Evolutionary conservation across 1,139 yeast species (phyloP).

Genomic region (Sugiyamaella sp.): DNA sequence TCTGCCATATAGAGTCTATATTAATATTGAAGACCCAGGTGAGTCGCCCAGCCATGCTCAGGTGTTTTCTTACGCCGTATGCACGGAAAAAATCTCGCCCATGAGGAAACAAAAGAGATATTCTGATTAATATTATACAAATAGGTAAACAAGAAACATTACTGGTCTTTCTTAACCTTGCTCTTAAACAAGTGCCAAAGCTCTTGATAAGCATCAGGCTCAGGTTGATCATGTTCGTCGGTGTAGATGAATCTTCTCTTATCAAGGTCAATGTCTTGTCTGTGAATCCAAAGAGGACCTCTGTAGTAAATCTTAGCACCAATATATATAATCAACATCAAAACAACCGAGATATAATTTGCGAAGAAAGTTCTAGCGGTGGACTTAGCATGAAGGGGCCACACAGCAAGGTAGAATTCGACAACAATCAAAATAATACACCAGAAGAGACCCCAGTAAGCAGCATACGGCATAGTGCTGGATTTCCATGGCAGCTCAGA

Average conservation of each 20-base stretch:
- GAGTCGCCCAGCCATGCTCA: no score
- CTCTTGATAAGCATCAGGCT: conserved; percentile 14
- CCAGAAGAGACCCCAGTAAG: conserved; percentile 34
- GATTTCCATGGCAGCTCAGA: conserved; percentile 50
- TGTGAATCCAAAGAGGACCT: conserved; percentile 32
- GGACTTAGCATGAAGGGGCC: conserved; percentile 31
- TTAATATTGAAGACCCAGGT: no score
- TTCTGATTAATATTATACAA: conserved; percentile 13
- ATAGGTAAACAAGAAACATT: conserved; percentile 7
- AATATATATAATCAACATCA: conserved; percentile 33
- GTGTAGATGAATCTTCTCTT: conserved; percentile 25
- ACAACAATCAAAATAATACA: conserved; percentile 33
- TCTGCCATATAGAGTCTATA: no score
- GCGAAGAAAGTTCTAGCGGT: conserved; percentile 36
- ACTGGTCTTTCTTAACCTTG: conserved; percentile 15
- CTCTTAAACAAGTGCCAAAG: conserved; percentile 5
- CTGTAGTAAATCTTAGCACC: conserved; percentile 32
- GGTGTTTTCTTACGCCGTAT: no score
- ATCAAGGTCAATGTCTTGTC: conserved; percentile 32
- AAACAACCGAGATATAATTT: conserved; percentile 34
- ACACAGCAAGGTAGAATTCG: conserved; percentile 37
- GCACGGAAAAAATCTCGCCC: no score
- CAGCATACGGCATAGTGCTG: conserved; percentile 21
- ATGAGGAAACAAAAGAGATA: no score
- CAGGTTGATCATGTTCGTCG: conserved; percentile 23